Base-by-base conservation (phyloP, 164 flowering plant species). In the Annona cherimola region DNA sequence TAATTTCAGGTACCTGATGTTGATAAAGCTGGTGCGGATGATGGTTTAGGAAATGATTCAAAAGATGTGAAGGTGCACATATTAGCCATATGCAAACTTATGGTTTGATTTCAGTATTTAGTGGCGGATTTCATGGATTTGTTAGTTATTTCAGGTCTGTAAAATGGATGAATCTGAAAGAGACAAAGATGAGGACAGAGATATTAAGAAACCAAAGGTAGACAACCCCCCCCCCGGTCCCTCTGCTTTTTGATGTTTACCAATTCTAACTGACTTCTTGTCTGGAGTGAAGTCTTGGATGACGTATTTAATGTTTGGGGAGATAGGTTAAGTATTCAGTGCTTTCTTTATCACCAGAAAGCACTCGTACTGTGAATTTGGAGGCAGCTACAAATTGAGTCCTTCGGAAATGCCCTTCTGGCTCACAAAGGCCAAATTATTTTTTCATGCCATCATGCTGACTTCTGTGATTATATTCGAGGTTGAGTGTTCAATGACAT, bases 181-280 rank as follows among this genome's bases (percentile, higher is more conserved):
- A 12, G 76, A 73, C 66, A 80, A 78, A 14, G 9, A 39, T 1
- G 71, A 78, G 69, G 76, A 81, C 68, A 78, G 77, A 46, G 74
- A 54, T 46, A 54, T 54, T 45, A 87, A 86, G 85, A 86, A 80
- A 75, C 68, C 46, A 8, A 85, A 86, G 86, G 88, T 84, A 71
- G 39, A 19, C 44, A 20, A 8, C n/a, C 19, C 4, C 12, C 35
- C 5, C 1, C 16, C 26, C 6, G 41, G 63, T 20, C n/a, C 11
- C 63, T 61, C 26, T 50, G 57, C 63, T 41, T n/a, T 12, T 39
- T 2, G 41, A 63, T 63, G 16, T 63, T 9, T 41, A 63, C 16
- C 41, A 41, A 40, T 11, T 40, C 18, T 63, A 39, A 41, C 42
- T 50, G 14, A 50, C 57, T 4, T 16, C 57, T 8, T 2, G 8